Evolutionary conservation across 2,329 filamentous ascomycete species (phyloP).

Genomic region (Calonectria ilicicola): DNA sequence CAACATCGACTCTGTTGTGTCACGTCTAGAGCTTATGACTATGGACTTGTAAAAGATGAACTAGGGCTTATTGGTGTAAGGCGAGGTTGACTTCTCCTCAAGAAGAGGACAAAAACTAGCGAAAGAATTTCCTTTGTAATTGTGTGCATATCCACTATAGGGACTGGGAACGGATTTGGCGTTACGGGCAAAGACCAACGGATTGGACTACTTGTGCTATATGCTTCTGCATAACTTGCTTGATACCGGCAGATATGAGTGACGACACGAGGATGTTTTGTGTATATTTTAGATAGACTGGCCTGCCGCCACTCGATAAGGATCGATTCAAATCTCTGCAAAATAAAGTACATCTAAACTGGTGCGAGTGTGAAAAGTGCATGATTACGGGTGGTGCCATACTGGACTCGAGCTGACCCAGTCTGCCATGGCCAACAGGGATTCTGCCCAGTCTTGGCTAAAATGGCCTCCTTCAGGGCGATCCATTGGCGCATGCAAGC

Average conservation of each 20-base stretch:
- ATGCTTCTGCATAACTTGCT: conserved; percentile 40
- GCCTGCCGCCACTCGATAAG: conserved; percentile 41
- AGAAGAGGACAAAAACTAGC: conserved; percentile 36
- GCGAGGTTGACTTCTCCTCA: conserved; percentile 18
- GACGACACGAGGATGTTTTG: conserved; percentile 42
- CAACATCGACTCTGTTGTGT: conserved; percentile 49
- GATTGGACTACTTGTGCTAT: conserved; percentile 30
- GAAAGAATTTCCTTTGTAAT: conserved; percentile 38
- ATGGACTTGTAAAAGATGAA: conserved; percentile 44
- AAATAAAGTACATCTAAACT: not conserved
- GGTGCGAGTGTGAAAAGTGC: not conserved
- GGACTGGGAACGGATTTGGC: conserved; percentile 37
- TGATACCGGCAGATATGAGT: conserved; percentile 39
- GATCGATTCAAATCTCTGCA: conserved; percentile 31
- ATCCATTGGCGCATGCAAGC: not conserved
- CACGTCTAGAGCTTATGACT: conserved; percentile 53
- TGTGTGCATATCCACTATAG: conserved; percentile 35
- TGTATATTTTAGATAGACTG: conserved; percentile 46
- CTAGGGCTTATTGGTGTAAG: not conserved
- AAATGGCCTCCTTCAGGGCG: not conserved
- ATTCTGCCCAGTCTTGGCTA: not conserved
- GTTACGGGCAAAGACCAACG: conserved; percentile 35
- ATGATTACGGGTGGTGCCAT: not conserved
- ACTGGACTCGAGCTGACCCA: not conserved
- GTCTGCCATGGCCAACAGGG: not conserved